phyloP scores from a whole-genome alignment of 139 green algal genomes.

The Tetraselmis striata region DNA sequence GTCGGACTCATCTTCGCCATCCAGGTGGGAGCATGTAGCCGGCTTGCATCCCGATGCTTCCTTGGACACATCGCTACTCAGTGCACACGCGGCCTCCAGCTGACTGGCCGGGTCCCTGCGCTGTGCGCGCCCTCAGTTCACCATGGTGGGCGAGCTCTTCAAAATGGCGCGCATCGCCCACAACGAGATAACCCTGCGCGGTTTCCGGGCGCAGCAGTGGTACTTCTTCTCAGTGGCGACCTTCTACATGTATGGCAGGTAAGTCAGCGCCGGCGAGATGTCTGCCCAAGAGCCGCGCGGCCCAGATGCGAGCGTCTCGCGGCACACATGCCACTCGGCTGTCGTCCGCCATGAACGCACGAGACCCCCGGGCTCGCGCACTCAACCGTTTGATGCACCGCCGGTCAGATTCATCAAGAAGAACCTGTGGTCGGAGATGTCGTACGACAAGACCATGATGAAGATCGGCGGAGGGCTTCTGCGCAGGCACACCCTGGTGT shows the following conservation, averaged over 20 bases:
- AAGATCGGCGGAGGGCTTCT: slow-evolving; percentile 57
- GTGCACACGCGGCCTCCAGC: background rate
- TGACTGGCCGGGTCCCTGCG: background rate
- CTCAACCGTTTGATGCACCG: no score
- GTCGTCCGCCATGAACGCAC: no score
- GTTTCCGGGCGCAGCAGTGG: slow-evolving; percentile 75
- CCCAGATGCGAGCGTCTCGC: no score
- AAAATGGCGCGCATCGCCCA: slow-evolving; percentile 56
- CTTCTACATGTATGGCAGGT: slow-evolving; percentile 90
- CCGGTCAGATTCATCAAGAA: slow-evolving; percentile 85
- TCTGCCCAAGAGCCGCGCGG: no score
- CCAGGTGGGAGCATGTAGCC: slow-evolving; percentile 38
- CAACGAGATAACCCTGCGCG: slow-evolving; percentile 50
- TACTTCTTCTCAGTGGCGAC: slow-evolving; percentile 85
- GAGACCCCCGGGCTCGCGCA: no score
- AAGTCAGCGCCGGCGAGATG: no score
- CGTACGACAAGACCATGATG: slow-evolving; percentile 36
- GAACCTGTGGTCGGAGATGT: slow-evolving; percentile 76
- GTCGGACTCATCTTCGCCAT: slow-evolving; percentile 74
- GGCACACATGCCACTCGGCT: no score
- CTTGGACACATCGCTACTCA: background rate
- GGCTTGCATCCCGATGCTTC: background rate
- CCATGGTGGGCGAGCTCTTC: slow-evolving; percentile 79
- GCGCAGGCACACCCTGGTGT: slow-evolving; percentile 68
- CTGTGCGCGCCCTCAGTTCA: slow-evolving; percentile 27